Evolutionary conservation across 106 monocot species (phyloP).

Genomic region (Vanilla planifolia): DNA sequence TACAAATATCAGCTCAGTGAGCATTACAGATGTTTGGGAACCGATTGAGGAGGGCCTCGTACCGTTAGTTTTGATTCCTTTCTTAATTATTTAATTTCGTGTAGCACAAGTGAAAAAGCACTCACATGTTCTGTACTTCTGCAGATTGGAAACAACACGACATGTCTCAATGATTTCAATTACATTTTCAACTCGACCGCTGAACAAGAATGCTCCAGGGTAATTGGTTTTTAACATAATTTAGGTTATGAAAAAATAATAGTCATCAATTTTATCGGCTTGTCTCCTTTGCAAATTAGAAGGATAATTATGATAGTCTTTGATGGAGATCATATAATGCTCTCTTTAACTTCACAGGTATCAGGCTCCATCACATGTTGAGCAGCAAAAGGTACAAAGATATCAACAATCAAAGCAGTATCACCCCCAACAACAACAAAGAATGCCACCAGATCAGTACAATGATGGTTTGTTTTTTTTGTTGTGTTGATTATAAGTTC

Average conservation of each 20-base stretch:
- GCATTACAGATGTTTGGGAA: constrained; percentile 98
- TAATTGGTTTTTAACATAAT: constrained; percentile 32
- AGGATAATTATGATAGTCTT: too few species aligned
- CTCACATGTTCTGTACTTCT: neutral
- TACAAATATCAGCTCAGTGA: constrained; percentile 72
- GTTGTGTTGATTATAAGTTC: neutral
- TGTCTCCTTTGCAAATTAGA: too few species aligned
- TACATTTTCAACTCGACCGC: constrained; percentile 57
- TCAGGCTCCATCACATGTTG: constrained; percentile 45
- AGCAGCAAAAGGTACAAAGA: constrained; percentile 36
- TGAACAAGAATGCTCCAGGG: constrained; percentile 78
- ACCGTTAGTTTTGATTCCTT: constrained; percentile 48
- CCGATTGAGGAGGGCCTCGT: constrained; percentile 98
- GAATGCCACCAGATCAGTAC: constrained; percentile 26
- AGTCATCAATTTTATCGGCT: too few species aligned
- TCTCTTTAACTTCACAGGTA: constrained; percentile 34
- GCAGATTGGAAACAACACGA: constrained; percentile 80
- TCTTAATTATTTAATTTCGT: neutral
- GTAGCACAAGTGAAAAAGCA: neutral
- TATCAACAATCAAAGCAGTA: constrained; percentile 25
- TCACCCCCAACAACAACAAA: constrained; percentile 18
- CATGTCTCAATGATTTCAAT: constrained; percentile 99
- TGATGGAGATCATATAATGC: neutral
- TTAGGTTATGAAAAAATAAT: too few species aligned
- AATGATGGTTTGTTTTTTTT: constrained; percentile 25